Conservation (phyloP, 352 stramenopile genomes). For the Globisporangium perplexum region DNA sequence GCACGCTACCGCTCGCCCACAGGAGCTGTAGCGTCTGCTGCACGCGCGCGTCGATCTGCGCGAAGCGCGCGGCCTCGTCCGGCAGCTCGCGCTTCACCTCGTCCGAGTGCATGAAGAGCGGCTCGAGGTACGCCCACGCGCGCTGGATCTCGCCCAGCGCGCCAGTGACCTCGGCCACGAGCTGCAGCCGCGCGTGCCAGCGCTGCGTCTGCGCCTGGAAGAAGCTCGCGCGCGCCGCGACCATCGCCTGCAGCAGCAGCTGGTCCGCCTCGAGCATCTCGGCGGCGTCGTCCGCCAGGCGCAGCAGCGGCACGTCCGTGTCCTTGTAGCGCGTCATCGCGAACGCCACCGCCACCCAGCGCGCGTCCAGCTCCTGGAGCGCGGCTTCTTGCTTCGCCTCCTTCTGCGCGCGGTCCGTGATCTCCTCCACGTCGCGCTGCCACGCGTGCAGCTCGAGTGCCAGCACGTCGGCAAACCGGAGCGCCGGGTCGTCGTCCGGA, state of each 20-base stretch:
- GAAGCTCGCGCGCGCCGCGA: slow-evolving; percentile 63
- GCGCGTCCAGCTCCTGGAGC: slow-evolving; percentile 71
- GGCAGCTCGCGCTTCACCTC: slow-evolving; percentile 94
- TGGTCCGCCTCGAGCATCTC: slow-evolving; percentile 95
- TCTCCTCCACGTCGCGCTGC: slow-evolving; percentile 86
- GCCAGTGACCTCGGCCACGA: slow-evolving; percentile 82
- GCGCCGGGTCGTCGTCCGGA: slow-evolving; percentile 53
- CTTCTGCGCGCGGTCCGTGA: slow-evolving; percentile 88
- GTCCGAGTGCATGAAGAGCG: slow-evolving; percentile 93
- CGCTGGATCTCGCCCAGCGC: slow-evolving; percentile 93
- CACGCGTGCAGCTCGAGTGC: slow-evolving; percentile 75
- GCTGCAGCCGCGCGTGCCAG: slow-evolving; percentile 48
- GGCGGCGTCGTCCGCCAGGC: slow-evolving; percentile 91
- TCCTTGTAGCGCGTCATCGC: slow-evolving; percentile 87
- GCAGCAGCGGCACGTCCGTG: slow-evolving; percentile 76
- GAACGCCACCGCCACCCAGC: slow-evolving; percentile 69
- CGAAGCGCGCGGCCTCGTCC: slow-evolving; percentile 87
- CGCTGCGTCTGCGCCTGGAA: slow-evolving; percentile 52
- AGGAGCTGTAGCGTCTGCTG: slow-evolving; percentile 66
- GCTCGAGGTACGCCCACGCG: slow-evolving; percentile 94
- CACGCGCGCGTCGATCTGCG: slow-evolving; percentile 78
- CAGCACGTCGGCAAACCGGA: slow-evolving; percentile 81
- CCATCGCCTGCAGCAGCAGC: slow-evolving; percentile 92
- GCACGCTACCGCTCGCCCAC: slow-evolving; percentile 70
- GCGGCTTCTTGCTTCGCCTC: slow-evolving; percentile 88